These are phyloP conservation scores for Mycena crocata DNA, from an alignment of 768 basidiomycete species.

Conservation along the genomic window DNA sequence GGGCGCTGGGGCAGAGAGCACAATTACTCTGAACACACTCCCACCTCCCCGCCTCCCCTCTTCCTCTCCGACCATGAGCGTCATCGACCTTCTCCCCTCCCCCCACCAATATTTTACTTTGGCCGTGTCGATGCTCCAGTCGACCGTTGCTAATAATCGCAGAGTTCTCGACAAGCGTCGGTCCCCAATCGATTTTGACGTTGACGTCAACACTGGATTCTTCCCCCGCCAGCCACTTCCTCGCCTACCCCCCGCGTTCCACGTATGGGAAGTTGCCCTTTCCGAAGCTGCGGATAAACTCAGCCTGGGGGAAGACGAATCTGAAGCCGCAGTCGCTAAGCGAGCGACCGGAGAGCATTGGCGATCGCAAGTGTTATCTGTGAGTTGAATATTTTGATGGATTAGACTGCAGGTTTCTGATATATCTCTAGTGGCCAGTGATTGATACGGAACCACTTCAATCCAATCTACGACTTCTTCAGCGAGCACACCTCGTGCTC, in stretches of 20 bases:
- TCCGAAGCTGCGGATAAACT: conserved; percentile 64
- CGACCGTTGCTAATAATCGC: conserved; percentile 50
- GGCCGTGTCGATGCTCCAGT: conserved; percentile 58
- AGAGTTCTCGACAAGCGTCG: conserved; percentile 46
- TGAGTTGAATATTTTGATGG: conserved; percentile 53
- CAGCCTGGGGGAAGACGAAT: conserved; percentile 67
- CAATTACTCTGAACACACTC: no score
- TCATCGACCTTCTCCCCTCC: conserved; percentile 59
- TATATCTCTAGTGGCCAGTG: conserved; percentile 67
- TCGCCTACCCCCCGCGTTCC: conserved; percentile 63
- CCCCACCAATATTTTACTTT: conserved; percentile 64
- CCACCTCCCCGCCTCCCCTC: conserved; percentile 3
- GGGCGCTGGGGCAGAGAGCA: conserved; percentile 3
- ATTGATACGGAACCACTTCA: conserved; percentile 67
- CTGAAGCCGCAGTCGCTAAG: conserved; percentile 59
- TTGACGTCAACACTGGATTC: conserved; percentile 81
- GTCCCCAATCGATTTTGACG: conserved; percentile 62
- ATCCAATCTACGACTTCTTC: conserved; percentile 68
- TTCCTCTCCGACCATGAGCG: conserved; percentile 24
- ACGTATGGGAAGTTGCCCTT: conserved; percentile 79
- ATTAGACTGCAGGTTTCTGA: conserved; percentile 9
- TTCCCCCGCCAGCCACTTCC: conserved; percentile 77
- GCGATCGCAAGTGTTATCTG: conserved; percentile 71
- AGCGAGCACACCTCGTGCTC: conserved; percentile 90
- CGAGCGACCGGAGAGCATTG: conserved; percentile 72